A percentile compares a stretch with the other conserved stretches of the same genome.
These are phyloP conservation scores for Drosera spatulata DNA, from an alignment of 179 eudicot genomes.

Conservation along the genomic window DNA sequence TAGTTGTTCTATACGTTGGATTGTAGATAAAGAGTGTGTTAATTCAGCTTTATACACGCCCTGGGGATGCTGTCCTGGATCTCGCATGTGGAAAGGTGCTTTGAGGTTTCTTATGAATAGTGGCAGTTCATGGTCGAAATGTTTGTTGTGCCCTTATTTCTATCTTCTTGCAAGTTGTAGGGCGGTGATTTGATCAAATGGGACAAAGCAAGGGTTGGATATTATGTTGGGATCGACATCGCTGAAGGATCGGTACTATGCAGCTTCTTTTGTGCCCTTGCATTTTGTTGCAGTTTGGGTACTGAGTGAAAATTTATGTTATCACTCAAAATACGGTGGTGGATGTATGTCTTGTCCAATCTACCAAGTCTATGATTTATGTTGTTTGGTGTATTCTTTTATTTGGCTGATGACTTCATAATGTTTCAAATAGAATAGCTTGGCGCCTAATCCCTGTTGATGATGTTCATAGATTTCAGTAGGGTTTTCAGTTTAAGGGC, in stretches of 20 bases:
- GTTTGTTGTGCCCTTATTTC: slow-evolving; percentile 1
- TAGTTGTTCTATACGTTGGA: neutral
- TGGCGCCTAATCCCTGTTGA: no score
- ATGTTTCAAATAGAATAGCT: no score
- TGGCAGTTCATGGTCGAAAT: neutral
- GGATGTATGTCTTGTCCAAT: no score
- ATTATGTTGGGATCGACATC: slow-evolving; percentile 94
- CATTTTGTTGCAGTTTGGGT: neutral
- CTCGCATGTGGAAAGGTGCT: slow-evolving; percentile 99
- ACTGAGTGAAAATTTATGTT: neutral
- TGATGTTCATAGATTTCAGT: no score
- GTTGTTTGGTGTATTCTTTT: no score
- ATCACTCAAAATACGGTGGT: no score
- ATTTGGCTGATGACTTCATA: no score
- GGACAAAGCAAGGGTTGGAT: slow-evolving; percentile 96
- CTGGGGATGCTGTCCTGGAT: slow-evolving; percentile 91
- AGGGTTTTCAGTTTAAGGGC: no score
- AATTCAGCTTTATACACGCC: slow-evolving; percentile 76
- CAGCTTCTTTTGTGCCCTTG: neutral
- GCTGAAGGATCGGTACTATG: slow-evolving; percentile 84
- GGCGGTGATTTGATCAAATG: slow-evolving; percentile 98
- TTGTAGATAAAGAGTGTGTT: slow-evolving; percentile 86
- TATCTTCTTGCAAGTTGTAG: slow-evolving; percentile 19
- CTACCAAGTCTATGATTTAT: no score
- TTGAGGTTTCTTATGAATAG: slow-evolving; percentile 4